These are phyloP conservation scores for Boletellus ananas DNA, from an alignment of 768 basidiomycete species.

Conservation along the genomic window DNA sequence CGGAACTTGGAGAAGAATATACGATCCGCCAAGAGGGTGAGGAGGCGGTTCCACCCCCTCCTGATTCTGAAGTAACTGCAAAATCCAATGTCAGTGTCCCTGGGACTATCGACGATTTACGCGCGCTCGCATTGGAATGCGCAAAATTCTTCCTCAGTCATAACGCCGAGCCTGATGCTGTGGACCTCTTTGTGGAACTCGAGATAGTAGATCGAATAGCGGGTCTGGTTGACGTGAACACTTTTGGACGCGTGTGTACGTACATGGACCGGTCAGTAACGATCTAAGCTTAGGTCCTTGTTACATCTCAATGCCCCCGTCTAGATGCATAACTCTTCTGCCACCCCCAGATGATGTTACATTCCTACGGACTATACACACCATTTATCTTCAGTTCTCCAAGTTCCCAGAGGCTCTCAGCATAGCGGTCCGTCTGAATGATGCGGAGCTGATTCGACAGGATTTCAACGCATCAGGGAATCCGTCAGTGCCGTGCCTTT, in stretches of 20 bases:
- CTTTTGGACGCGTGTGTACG: constrained; percentile 83
- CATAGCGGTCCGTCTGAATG: constrained; percentile 80
- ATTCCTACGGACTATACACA: constrained; percentile 86
- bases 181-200: constrained; percentile 90
- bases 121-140: constrained; percentile 74
- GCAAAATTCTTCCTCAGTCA: constrained; percentile 87
- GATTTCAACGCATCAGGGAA: constrained; percentile 92
- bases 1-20: constrained; percentile 95
- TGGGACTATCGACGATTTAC: constrained; percentile 72
- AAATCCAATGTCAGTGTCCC: constrained; percentile 31
- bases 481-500: constrained; percentile 46
- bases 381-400: constrained; percentile 80
- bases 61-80: constrained; percentile 28
- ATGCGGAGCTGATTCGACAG: constrained; percentile 71
- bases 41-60: constrained; percentile 22
- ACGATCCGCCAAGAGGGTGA: constrained; percentile 60
- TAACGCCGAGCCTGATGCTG: constrained; percentile 97
- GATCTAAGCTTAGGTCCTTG: not conserved
- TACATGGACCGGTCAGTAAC: constrained; percentile 87
- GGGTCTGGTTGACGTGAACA: constrained; percentile 80
- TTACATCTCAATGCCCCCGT: constrained; percentile 2
- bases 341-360: constrained; percentile 89
- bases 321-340: constrained; percentile 81
- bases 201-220: constrained; percentile 82
- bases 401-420: constrained; percentile 90